A percentile compares a stretch with the other conserved stretches of the same genome.
phyloP scores from a whole-genome alignment of 2,329 filamentous ascomycete species.

The Penicillium sp. region DNA sequence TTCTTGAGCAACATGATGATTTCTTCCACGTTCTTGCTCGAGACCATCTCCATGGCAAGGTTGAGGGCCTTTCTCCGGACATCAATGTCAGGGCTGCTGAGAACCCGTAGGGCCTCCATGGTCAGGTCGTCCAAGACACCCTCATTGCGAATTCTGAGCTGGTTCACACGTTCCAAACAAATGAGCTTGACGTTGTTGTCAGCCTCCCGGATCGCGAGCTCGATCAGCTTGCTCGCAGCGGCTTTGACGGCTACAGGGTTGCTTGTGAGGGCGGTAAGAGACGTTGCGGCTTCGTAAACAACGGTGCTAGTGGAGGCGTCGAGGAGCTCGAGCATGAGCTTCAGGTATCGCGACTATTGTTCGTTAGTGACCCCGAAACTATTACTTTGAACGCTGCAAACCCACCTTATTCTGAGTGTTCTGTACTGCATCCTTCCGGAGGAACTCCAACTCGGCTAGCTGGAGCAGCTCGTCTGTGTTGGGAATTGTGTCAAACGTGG shows the following conservation, averaged over 20 bases:
- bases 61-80: constrained; percentile 87
- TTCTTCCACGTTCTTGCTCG: constrained; percentile 97
- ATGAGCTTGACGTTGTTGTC: constrained; percentile 99
- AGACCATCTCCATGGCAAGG: constrained; percentile 95
- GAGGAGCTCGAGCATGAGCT: constrained; percentile 93
- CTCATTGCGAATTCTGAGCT: constrained; percentile 81
- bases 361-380: constrained; percentile 28
- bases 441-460: constrained; percentile 93
- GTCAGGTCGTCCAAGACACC: constrained; percentile 89
- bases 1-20: constrained; percentile 96
- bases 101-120: constrained; percentile 94
- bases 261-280: constrained; percentile 86
- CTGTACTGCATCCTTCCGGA: constrained; percentile 92
- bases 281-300: constrained; percentile 95
- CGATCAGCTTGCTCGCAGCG: constrained; percentile 92
- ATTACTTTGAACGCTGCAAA: neutral
- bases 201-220: constrained; percentile 93
- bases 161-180: constrained; percentile 89
- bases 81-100: constrained; percentile 94
- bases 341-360: constrained; percentile 75
- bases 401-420: constrained; percentile 89
- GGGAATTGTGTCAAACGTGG: constrained; percentile 87
- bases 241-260: constrained; percentile 98
- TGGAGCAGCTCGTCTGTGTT: constrained; percentile 94
- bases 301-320: constrained; percentile 93